Base-by-base conservation (phyloP, 139 green algal genomes). In the Microglena sp. region DNA sequence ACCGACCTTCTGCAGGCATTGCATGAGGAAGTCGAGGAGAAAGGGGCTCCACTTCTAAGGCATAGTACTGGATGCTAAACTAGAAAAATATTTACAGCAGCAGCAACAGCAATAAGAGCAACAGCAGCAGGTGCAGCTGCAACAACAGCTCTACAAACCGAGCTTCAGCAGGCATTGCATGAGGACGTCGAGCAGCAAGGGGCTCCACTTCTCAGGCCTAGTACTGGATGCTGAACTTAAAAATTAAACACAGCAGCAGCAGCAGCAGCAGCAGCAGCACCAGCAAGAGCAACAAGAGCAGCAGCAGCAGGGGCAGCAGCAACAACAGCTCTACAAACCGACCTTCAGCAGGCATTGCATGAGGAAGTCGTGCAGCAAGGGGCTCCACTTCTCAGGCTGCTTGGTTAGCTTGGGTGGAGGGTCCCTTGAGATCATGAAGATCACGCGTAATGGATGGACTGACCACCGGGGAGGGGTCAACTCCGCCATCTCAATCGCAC, bases 401-500 rank as follows among this genome's bases (percentile, higher is more conserved):
- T 91, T 73, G 0, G 72, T 40, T 58, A 95, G 79, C 24, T 66
- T 64, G 1, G 91, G 90, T 5, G 90, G 64, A 4, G 86, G 76
- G 54, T 97, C 90, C 2, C 77, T 68, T n/a, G 67, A 80, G 62
- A 97, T 90, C 87, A 92, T 87, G 82, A 97, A 96, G 65, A 97
- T 94, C n/a, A 95, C 91, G 0, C 89, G 72, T 78, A 95, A 87
- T 8, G 91, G 90, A 76, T 95, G 89, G 33, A 95, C 85, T n/a
- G 77, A 71, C 85, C 87, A 96, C 31, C 46, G 74, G 0, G 91
- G 91, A 4, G 91, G 90, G 29, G 73, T 76, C 33, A 75, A 55
- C 81, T 97, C 90, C 2, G 86, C 89, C 89, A 96, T 95, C 79
- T 97, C 90, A 2, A 97, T 95, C 1, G 84, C 85, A 28, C 57